Base-by-base conservation (phyloP, 2,329 filamentous ascomycete species). In the Hypomyces rosellus region DNA sequence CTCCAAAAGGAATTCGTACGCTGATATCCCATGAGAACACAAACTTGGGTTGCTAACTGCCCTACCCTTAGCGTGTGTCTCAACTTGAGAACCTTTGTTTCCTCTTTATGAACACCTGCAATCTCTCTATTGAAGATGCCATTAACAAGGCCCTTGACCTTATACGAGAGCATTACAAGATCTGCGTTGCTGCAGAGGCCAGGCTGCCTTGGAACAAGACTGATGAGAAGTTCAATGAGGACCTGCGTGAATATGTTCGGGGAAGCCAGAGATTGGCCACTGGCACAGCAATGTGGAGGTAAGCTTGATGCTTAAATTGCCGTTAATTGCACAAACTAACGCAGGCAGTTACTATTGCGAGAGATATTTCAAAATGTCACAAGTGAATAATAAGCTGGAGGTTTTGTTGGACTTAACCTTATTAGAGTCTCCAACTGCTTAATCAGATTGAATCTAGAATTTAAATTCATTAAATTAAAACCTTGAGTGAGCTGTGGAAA, bases 371-470 rank as follows among this genome's bases (percentile, higher is more conserved):
- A 45, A 45, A 13, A 9, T 45, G 12, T 38, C 47, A 47, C 18
- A 54, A 36, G 2, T 54, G 45, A 51, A 43, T 51, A 20, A 53
- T 2, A 46, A 62, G 43, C 52, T 48, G 34, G 51, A 56, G 30
- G 20, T 55, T n/a, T 45, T 55, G 8, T 49, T 58, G 37, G 45
- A 48, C 8, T 36, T 43, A 14, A 48, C n/a, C 22, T 25, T 25
- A 25, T 25, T 4, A 25, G 22, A 25, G 22, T 7, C 7, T 25
- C 7, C 22, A 25, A 25, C 22, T 25, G 22, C 22, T 25, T 25
- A 25, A 25, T 25, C 7, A 25, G 22, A 25, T 25, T 25, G 22
- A 25, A 25, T 25, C 22, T 25, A 25, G 22, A 25, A 25, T 25
- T 25, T 25, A 4, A 25, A 25, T 25, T 25, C 22, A 25, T 25